Evolutionary conservation across 768 basidiomycete genomes (phyloP), one percentile per base, ranked within the genome.

Genomic region (Termitomyces bulborhizus): DNA sequence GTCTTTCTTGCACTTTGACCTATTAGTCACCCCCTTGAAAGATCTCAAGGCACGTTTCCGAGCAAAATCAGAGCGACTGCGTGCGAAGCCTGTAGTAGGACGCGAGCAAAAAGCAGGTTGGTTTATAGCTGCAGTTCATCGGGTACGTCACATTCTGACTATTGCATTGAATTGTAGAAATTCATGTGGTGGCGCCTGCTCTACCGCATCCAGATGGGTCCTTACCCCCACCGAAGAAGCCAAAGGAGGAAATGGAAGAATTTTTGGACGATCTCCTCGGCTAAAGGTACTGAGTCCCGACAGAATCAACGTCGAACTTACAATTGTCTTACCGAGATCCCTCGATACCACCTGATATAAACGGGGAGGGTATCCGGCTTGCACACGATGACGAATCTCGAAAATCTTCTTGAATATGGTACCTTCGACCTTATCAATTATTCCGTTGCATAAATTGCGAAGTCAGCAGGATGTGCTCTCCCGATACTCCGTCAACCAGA

Each of bases 251-350:
- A 51, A 83, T 90, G 84, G 79, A 89, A 66, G 84, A 82, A 42
- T 90, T 86, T 62, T 68, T 89, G 29, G 87, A 89, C 56, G 85
- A 87, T 37, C 65, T 89, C 3, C 63, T 89, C 8, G 66, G 67
- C 36, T 71, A 29, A 66, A 27, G 11, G 26, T n/a, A n/a, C 16
- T 12, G 8, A 18, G 48, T 55, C 15, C n/a, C 29, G 21, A 9
- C 15, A 50, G 39, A 24, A n/a, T 24, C 24, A 21, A 16, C n/a
- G 9, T 55, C 29, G n/a, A 26, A 27, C n/a, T 15, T 7, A 37
- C 26, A 3, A 27, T 18, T 6, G 3, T 16, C 31, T 46, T 46
- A 57, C 3, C 21, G 8, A 21, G 6, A 21, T 53, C 5, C 41
- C 57, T 39, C 49, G 12, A 51, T 55, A 16, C 60, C 24, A 13